phyloP scores from a whole-genome alignment of 2,329 filamentous ascomycete species.

The Diaporthe capsici region DNA sequence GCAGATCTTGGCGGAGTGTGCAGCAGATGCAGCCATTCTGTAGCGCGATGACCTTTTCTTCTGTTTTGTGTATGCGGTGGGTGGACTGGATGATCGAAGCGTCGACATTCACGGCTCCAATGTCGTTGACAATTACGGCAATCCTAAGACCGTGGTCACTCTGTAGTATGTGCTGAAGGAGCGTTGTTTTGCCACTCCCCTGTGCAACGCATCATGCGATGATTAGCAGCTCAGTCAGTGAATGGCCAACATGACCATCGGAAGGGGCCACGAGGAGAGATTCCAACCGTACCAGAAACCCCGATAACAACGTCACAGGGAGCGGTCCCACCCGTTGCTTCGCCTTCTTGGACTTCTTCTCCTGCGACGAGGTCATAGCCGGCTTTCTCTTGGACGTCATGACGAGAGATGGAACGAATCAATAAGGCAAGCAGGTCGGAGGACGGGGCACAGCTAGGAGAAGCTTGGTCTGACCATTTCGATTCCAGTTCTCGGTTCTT shows the following conservation, averaged over 20 bases:
- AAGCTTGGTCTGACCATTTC: background rate
- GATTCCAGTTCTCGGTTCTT: background rate
- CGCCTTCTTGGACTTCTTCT: background rate
- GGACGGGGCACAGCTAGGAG: background rate
- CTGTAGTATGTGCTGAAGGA: constrained; percentile 77
- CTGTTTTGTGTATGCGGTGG: constrained; percentile 65
- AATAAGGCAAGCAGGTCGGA: background rate
- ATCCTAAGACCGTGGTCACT: constrained; percentile 77
- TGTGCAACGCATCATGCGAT: constrained; percentile 47
- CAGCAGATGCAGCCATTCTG: constrained; percentile 85
- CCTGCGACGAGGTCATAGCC: background rate
- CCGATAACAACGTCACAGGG: constrained; percentile 73
- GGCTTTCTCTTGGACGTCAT: constrained; percentile 21
- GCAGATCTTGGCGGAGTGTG: constrained; percentile 78
- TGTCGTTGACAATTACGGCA: constrained; percentile 82
- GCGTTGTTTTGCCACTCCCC: constrained; percentile 80
- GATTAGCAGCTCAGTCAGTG: background rate
- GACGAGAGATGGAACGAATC: no score
- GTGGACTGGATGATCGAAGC: constrained; percentile 71
- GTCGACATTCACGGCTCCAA: constrained; percentile 74
- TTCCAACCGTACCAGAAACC: constrained; percentile 63
- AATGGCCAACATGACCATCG: no score
- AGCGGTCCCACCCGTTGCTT: constrained; percentile 51
- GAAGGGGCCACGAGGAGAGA: background rate
- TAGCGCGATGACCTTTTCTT: constrained; percentile 76